These are phyloP conservation scores for Colletotrichum spaethianum DNA, from an alignment of 2,329 filamentous ascomycete species.

Conservation along the genomic window DNA sequence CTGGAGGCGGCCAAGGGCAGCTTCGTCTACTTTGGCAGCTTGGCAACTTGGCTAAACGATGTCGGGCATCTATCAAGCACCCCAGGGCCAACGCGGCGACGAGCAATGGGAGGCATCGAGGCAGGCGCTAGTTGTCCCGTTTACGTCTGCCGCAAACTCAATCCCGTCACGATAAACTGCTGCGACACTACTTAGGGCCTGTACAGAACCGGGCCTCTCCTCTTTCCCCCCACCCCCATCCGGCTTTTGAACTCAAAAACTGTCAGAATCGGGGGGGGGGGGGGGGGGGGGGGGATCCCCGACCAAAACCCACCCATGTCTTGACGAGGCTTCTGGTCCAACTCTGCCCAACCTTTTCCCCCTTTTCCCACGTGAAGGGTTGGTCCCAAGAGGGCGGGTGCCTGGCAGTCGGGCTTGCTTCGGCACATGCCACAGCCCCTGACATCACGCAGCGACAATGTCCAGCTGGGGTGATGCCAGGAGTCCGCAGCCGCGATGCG, in stretches of 20 bases:
- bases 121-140: not conserved
- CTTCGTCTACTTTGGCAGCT: not conserved
- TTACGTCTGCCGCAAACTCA: not conserved
- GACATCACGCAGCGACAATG: not conserved
- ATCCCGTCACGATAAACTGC: not conserved
- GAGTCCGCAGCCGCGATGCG: not conserved
- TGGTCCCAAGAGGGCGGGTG: slow-evolving; percentile 13
- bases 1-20: not conserved
- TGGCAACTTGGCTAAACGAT: not conserved
- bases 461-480: slow-evolving; percentile 16
- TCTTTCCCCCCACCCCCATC: not conserved
- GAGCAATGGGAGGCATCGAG: too few species aligned
- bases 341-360: slow-evolving; percentile 9
- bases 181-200: not conserved
- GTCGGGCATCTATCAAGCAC: too few species aligned
- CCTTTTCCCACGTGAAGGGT: slow-evolving; percentile 3
- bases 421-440: not conserved
- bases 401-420: slow-evolving; percentile 8
- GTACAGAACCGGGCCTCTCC: not conserved
- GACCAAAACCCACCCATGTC: not conserved
- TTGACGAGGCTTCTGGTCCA: not conserved
- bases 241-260: not conserved
- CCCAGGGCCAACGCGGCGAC: not conserved
- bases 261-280: not conserved
- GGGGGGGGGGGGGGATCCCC: too few species aligned